Conservation (phyloP, 2,329 filamentous ascomycete species). For the Aspergillus transmontanensis region DNA sequence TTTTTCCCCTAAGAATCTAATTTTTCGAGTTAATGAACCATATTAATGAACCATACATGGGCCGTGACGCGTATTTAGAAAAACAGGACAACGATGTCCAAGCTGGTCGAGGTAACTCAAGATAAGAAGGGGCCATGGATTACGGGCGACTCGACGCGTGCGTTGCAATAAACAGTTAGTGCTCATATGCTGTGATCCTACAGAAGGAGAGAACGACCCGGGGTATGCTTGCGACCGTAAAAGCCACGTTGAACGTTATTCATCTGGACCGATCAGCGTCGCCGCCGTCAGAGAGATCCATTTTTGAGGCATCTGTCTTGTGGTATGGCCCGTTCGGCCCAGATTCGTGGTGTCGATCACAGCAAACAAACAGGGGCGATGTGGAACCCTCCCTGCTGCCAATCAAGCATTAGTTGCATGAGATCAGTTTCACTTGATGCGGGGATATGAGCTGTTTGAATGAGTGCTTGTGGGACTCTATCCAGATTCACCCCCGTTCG, state of each 20-base stretch:
- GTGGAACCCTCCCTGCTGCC: background rate
- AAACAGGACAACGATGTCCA: background rate
- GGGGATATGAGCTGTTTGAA: background rate
- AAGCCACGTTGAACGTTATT: background rate
- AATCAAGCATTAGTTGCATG: background rate
- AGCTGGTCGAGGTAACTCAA: background rate
- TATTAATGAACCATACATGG: background rate
- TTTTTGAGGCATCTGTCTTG: background rate
- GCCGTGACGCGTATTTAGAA: background rate
- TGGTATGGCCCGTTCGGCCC: no score
- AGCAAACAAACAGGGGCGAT: background rate
- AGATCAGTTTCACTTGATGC: background rate
- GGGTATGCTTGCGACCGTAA: background rate
- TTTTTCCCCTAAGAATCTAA: background rate
- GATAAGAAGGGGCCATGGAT: no score
- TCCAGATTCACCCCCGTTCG: background rate
- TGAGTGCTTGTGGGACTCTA: background rate
- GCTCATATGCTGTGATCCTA: no score
- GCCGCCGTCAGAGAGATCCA: background rate
- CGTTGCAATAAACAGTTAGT: no score
- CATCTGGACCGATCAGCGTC: no score
- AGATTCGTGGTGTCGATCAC: background rate
- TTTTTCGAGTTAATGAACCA: background rate
- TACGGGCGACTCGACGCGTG: no score
- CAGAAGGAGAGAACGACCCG: background rate